Evolutionary conservation across 345 rosid genomes (phyloP).

Genomic region (Viola odorata): DNA sequence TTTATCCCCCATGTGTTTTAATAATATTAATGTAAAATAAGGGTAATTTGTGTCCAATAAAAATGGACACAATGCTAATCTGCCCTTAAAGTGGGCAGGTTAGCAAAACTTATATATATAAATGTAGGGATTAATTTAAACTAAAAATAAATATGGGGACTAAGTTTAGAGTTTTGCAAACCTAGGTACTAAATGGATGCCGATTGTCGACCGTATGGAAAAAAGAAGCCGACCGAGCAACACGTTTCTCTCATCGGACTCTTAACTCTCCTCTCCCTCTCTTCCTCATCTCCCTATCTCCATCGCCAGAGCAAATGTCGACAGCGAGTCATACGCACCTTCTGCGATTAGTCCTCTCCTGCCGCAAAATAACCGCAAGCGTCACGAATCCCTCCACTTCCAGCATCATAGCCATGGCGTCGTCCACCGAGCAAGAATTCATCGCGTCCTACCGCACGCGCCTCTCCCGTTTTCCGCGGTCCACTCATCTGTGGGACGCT

Average conservation of each 20-base stretch:
- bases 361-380: slow-evolving; percentile 81
- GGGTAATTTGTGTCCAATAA: too few relatives aligned
- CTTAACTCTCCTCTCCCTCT: neutral
- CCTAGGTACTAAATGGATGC: too few relatives aligned
- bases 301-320: slow-evolving; percentile 7
- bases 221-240: too few relatives aligned
- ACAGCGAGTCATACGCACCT: slow-evolving; percentile 39
- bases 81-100: too few relatives aligned
- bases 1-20: too few relatives aligned
- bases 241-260: neutral
- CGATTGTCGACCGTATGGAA: too few relatives aligned
- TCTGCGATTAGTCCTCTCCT: slow-evolving; percentile 72
- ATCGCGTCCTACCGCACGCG: slow-evolving; percentile 53
- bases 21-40: too few relatives aligned
- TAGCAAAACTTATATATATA: too few relatives aligned
- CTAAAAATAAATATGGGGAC: too few relatives aligned
- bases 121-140: too few relatives aligned
- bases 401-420: slow-evolving; percentile 82
- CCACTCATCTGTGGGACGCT: slow-evolving; percentile 54
- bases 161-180: too few relatives aligned
- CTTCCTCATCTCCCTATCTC: neutral
- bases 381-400: slow-evolving; percentile 56
- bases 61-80: too few relatives aligned
- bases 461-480: slow-evolving; percentile 52
- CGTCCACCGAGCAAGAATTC: slow-evolving; percentile 74